Conservation (phyloP, 768 basidiomycete species). For the Crepidotus variabilis region DNA sequence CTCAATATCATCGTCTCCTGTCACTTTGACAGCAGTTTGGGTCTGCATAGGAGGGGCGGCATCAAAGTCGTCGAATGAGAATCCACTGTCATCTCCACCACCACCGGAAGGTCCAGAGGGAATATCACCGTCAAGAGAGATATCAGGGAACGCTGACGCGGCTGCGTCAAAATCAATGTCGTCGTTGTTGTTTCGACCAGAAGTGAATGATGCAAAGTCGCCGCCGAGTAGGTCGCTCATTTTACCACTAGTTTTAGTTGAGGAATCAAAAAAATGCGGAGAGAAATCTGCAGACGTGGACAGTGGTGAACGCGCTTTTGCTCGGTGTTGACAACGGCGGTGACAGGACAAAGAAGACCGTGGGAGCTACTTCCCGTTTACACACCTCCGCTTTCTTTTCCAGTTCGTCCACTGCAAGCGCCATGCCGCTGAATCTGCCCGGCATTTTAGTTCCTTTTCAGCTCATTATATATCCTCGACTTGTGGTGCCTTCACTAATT, state of each 20-base stretch:
- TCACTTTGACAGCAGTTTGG: slow-evolving; percentile 67
- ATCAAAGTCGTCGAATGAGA: slow-evolving; percentile 69
- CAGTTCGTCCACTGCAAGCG: no score
- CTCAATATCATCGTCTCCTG: slow-evolving; percentile 81
- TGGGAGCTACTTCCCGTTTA: no score
- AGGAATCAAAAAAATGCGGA: neutral
- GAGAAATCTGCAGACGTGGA: neutral
- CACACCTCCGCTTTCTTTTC: no score
- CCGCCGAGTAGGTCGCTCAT: slow-evolving; percentile 26
- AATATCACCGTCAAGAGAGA: slow-evolving; percentile 68
- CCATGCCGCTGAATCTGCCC: slow-evolving; percentile 74
- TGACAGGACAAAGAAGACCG: no score
- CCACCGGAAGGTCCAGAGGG: slow-evolving; percentile 26
- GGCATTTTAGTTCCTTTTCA: slow-evolving; percentile 70
- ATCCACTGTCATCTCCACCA: slow-evolving; percentile 36
- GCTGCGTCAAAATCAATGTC: slow-evolving; percentile 81
- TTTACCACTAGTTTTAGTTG: neutral
- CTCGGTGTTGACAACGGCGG: neutral
- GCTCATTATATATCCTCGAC: slow-evolving; percentile 60
- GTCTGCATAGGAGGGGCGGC: slow-evolving; percentile 33
- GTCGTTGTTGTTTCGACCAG: slow-evolving; percentile 30
- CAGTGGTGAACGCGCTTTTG: neutral
- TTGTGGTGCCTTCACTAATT: slow-evolving; percentile 60
- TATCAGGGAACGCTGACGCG: slow-evolving; percentile 83
- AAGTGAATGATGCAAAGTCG: slow-evolving; percentile 25